Conservation (phyloP, 2,329 filamentous ascomycete genomes). For the Microcera coccophila region DNA sequence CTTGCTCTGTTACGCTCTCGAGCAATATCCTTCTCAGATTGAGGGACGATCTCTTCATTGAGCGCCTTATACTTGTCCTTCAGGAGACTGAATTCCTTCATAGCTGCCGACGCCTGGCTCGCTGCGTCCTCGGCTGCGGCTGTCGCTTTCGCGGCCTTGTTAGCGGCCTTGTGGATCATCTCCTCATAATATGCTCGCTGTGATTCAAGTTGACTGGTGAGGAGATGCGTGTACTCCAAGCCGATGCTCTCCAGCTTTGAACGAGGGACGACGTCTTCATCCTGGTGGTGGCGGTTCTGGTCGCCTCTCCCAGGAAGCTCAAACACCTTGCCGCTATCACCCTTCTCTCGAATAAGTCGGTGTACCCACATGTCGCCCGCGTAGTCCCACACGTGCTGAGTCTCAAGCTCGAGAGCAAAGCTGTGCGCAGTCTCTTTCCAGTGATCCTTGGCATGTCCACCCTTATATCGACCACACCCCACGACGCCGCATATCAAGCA, state of each 20-base stretch:
- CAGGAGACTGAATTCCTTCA: constrained; percentile 49
- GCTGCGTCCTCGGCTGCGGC: constrained; percentile 62
- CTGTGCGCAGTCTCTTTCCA: constrained; percentile 87
- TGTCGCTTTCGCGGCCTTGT: constrained; percentile 77
- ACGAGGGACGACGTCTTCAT: constrained; percentile 67
- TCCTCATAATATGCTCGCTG: constrained; percentile 94
- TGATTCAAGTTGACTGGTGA: constrained; percentile 88
- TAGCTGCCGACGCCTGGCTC: constrained; percentile 45
- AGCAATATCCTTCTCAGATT: constrained; percentile 68
- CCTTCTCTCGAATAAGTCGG: constrained; percentile 87
- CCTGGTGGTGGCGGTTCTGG: constrained; percentile 34
- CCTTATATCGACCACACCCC: constrained; percentile 91
- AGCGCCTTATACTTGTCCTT: constrained; percentile 46
- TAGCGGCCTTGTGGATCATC: constrained; percentile 79
- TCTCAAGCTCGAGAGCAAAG: constrained; percentile 88
- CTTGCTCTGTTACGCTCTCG: constrained; percentile 65
- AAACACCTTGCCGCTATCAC: constrained; percentile 85
- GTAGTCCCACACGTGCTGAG: constrained; percentile 98
- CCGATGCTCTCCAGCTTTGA: constrained; percentile 73
- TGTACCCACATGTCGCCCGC: constrained; percentile 94
- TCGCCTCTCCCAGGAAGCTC: constrained; percentile 66
- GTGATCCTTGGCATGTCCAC: constrained; percentile 87
- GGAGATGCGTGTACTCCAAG: constrained; percentile 88
- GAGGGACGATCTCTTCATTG: constrained; percentile 54
- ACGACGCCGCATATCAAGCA: constrained; percentile 91